These are phyloP conservation scores for Myriosclerotinia curreyana DNA, from an alignment of 2,329 filamentous ascomycete genomes.

Conservation along the genomic window DNA sequence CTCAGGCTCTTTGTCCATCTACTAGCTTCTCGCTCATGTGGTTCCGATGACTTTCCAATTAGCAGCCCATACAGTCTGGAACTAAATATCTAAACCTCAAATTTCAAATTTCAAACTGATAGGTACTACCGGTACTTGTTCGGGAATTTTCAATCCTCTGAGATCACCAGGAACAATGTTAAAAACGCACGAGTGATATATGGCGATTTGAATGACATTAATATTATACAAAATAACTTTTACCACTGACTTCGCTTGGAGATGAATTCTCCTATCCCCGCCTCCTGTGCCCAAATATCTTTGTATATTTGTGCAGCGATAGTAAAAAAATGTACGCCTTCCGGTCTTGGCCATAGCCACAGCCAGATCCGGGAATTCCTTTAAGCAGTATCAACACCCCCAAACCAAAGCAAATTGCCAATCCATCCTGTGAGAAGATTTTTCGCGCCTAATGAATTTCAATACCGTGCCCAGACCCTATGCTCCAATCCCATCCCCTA, in stretches of 20 bases:
- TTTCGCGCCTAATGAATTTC: background rate
- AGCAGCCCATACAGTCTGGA: too few species aligned
- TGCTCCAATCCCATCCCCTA: conserved; percentile 40
- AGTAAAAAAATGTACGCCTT: background rate
- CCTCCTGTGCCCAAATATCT: background rate
- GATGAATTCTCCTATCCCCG: background rate
- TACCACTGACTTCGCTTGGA: background rate
- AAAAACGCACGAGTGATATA: background rate
- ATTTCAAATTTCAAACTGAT: too few species aligned
- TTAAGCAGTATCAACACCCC: background rate
- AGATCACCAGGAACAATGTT: background rate
- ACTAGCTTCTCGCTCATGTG: too few species aligned
- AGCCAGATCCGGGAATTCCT: background rate
- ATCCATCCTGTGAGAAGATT: background rate
- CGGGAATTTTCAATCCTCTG: too few species aligned
- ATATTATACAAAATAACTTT: background rate
- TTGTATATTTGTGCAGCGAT: background rate
- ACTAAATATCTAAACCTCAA: too few species aligned
- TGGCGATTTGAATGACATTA: background rate
- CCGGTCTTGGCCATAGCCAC: background rate
- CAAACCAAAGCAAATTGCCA: background rate
- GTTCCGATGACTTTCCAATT: too few species aligned
- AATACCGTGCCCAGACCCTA: background rate
- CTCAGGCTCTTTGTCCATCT: too few species aligned
- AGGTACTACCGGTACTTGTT: too few species aligned